Base-by-base conservation (phyloP, 768 basidiomycete species). In the Boletus vinaceobasis region DNA sequence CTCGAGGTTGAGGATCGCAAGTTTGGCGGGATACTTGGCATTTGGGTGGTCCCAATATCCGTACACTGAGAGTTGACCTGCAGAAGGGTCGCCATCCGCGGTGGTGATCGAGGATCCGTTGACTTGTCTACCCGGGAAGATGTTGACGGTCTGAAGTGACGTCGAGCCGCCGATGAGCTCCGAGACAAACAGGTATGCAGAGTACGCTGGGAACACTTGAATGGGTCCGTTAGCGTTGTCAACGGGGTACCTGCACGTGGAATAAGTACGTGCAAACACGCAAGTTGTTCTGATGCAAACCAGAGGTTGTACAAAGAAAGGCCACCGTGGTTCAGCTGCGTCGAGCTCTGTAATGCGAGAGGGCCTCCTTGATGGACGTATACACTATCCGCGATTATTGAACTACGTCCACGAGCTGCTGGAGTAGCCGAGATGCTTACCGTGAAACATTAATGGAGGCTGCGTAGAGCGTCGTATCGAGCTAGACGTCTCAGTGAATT, bases 301-400 rank as follows among this genome's bases (percentile, higher is more conserved):
- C 79, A 80, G 61, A 79, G 63, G 50, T 79, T 69, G 58, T 80
- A 81, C 59, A 80, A 73, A 15, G 58, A 60, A 54, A 65, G 55
- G 62, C 78, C 79, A 37, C 78, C 78, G 40, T 79, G 77, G 53
- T 81, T 80, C 10, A 79, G 66, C 51, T 81, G 78, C 2, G 75
- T 76, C 40, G 73, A 71, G 52, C 79, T 79, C 58, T 81, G 80
- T 15, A 80, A 61, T 5, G 79, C 77, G 26, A 80, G 71, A 4
- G 80, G 79, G 1, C 77, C 80, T 8, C 81, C 80, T 70, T 81
- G 80, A 55, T 82, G 80, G n/a, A 79, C 72, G 50, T 79, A 81
- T 44, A 83, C 48, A 32, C 80, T 81, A 45, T 38, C 14, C 56
- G 46, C 10, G 17, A 26, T 5, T 23, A 39, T 55, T 39, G 43